A percentile compares a stretch with the other conserved stretches of the same genome.
Evolutionary conservation across 805 yeast species (phyloP).

Genomic region (Candida yuanshanica): DNA sequence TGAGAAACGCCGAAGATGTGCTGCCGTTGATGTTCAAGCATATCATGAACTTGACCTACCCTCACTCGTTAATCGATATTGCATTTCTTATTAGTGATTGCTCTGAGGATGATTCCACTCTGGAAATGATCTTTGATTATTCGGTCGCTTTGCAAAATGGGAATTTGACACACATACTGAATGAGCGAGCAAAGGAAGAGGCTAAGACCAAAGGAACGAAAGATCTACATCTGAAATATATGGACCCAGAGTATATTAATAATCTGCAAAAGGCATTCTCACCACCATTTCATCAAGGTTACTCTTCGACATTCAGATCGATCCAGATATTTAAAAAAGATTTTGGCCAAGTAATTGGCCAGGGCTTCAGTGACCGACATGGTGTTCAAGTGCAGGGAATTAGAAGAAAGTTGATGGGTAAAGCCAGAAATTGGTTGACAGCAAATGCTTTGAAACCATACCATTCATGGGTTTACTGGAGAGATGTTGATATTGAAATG

Average conservation of each 20-base stretch:
- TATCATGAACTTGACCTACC: slow-evolving; percentile 81
- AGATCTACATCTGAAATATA: slow-evolving; percentile 62
- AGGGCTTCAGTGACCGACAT: slow-evolving; percentile 78
- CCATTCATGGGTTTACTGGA: slow-evolving; percentile 90
- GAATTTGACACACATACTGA: slow-evolving; percentile 44
- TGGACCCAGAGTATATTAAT: slow-evolving; percentile 60
- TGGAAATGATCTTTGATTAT: slow-evolving; percentile 60
- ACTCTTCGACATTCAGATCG: slow-evolving; percentile 66
- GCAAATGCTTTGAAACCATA: slow-evolving; percentile 71
- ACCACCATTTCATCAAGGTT: slow-evolving; percentile 60
- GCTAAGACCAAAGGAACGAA: slow-evolving; percentile 43
- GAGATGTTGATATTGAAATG: slow-evolving; percentile 83
- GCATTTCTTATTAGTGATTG: slow-evolving; percentile 81
- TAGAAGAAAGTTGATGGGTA: slow-evolving; percentile 78
- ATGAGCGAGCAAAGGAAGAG: slow-evolving; percentile 34
- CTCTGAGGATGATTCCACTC: slow-evolving; percentile 57
- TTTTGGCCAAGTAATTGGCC: slow-evolving; percentile 81
- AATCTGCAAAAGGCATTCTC: slow-evolving; percentile 53
- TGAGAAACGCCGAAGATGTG: slow-evolving; percentile 73
- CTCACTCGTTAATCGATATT: slow-evolving; percentile 71
- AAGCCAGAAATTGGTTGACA: slow-evolving; percentile 81
- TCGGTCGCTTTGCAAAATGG: slow-evolving; percentile 68
- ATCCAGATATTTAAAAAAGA: slow-evolving; percentile 77
- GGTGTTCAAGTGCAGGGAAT: slow-evolving; percentile 83
- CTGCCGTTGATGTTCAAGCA: slow-evolving; percentile 80